Evolutionary conservation across 345 rosid genomes (phyloP), one percentile per base, ranked within the genome.

Genomic region (Populus deltoides): DNA sequence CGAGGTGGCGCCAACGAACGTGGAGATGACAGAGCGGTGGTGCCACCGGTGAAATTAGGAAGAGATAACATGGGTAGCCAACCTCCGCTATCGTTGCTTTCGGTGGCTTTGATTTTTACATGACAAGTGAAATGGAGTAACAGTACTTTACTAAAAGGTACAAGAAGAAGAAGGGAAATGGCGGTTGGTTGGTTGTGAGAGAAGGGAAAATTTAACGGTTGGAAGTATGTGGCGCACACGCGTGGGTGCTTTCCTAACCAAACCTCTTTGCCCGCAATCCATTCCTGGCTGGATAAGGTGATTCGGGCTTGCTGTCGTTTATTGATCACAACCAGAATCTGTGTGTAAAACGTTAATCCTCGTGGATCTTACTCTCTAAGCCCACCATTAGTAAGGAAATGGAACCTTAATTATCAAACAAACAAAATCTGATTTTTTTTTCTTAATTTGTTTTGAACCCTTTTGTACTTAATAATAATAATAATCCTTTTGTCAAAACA

Each of bases 161-260:
- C 70, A 71, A 5, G n/a, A 24, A 51, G 39, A 63, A n/a, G 74
- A 16, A 49, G 20, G 6, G 39, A 49, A 10, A 36, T 22, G 72
- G 65, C 39, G 76, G 70, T n/a, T 0, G 8, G 49, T 17, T 0
- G 11, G 38, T 25, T 33, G 66, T 22, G 31, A 3, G 45, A 70
- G 39, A 27, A 49, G 11, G 35, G 45, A 78, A 83, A 38, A 72
- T 80, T 85, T 79, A 88, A 88, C 88, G 81, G 89, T 73, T 82
- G 79, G 74, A 79, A 83, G 68, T 65, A 63, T 75, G 7, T 15
- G 20, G 53, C 59, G 29, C 78, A 66, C 25, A 73, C 84, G 78
- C 85, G 85, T 68, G 53, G 12, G 27, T 27, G 24, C 25, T 41
- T 69, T 69, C 47, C 33, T 66, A 27, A 47, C 78, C 72, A 47